Evolutionary conservation across 2,329 filamentous ascomycete species (phyloP).

Genomic region (Colletotrichum liaoningense): DNA sequence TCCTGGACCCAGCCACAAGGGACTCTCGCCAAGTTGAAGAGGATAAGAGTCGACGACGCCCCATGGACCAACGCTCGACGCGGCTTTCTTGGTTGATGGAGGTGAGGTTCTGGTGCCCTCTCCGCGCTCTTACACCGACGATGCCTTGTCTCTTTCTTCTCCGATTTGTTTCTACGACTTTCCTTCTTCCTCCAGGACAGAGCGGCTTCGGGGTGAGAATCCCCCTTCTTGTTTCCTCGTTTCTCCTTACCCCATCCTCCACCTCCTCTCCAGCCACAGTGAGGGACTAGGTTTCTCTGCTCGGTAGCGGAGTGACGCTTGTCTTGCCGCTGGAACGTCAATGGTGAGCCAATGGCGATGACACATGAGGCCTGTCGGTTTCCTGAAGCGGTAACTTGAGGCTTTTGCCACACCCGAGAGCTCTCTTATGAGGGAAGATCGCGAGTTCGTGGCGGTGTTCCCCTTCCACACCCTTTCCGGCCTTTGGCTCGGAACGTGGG

Average conservation of each 20-base stretch:
- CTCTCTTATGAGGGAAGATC: not conserved
- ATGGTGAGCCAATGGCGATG: constrained; percentile 35
- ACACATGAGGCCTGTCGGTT: constrained; percentile 16
- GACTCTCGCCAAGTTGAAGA: constrained; percentile 6
- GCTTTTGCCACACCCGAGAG: constrained; percentile 18
- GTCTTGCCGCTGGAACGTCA: constrained; percentile 19
- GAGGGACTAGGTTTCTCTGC: not conserved
- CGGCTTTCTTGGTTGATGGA: not conserved
- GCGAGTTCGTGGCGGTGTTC: constrained; percentile 16
- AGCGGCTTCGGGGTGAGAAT: not conserved
- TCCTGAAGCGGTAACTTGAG: constrained; percentile 33
- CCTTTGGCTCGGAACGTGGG: not conserved
- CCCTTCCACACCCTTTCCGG: not conserved
- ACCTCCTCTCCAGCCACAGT: constrained; percentile 26
- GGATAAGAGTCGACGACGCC: constrained; percentile 27
- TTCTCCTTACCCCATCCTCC: not conserved
- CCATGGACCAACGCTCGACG: not conserved
- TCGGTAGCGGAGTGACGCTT: constrained; percentile 14
- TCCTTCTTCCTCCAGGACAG: not conserved
- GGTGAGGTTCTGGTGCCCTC: not conserved
- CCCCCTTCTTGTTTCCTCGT: not conserved
- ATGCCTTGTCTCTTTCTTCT: not conserved
- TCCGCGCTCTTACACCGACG: not conserved
- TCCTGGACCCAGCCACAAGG: constrained; percentile 17
- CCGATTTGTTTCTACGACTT: too few species aligned